phyloP scores from a whole-genome alignment of 2,329 filamentous ascomycete genomes.

The Blastomyces silverae region DNA sequence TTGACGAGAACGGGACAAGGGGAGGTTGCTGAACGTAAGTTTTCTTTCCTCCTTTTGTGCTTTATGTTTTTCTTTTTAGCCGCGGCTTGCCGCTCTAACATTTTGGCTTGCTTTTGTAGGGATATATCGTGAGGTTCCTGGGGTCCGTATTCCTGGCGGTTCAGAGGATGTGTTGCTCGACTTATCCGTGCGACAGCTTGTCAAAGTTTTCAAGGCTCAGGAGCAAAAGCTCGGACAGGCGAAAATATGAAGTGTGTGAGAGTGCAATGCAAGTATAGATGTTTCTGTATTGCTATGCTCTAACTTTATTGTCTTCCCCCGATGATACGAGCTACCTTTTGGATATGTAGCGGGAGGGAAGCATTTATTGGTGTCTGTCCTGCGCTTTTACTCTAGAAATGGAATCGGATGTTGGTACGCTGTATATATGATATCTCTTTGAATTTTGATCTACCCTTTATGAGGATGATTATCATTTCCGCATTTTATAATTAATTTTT shows the following conservation, averaged over 20 bases:
- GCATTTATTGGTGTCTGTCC: neutral
- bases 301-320: neutral
- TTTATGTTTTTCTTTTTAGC: constrained; percentile 28
- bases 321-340: neutral
- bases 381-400: neutral
- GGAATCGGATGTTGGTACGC: neutral
- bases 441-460: neutral
- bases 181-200: constrained; percentile 60
- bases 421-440: constrained; percentile 8
- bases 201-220: constrained; percentile 55
- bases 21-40: constrained; percentile 62
- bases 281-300: too few relatives aligned
- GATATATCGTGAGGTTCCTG: constrained; percentile 59
- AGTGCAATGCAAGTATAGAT: neutral
- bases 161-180: constrained; percentile 68
- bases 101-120: constrained; percentile 34
- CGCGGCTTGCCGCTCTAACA: neutral
- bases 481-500: neutral
- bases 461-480: neutral
- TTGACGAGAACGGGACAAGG: constrained; percentile 64
- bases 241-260: constrained; percentile 19
- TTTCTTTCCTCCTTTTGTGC: constrained; percentile 17
- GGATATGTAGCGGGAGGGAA: neutral
- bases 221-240: constrained; percentile 28
- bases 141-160: constrained; percentile 58